Base-by-base conservation (phyloP, 208 protist genomes). In the Lotmaria passim region DNA sequence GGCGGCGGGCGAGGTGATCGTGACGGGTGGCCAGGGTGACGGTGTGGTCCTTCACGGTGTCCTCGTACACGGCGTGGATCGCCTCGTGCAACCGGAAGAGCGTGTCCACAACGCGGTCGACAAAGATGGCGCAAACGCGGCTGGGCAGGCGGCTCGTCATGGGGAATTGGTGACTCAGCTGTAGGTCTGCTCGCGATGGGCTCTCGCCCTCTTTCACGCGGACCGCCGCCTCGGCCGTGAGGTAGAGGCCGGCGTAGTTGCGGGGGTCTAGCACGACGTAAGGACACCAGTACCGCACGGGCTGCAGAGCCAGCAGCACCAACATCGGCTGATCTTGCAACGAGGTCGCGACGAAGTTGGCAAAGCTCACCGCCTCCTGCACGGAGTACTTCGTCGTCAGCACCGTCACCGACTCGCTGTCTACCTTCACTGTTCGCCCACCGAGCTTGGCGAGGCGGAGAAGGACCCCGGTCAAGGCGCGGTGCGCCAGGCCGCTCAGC, bases 251-350 rank as follows among this genome's bases (percentile, higher is more conserved):
- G 0, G 77, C 84, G 74, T 81, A 86, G 78, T 95, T 81, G 24
- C 78, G 79, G n/a, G 76, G 66, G 57, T 93, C 87, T 44, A 94
- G 70, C 36, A 93, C 69, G 23, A 91, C 41, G 47, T 89, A 80
- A 7, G 90, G 88, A 52, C 87, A 85, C 87, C 87, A 94, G 74
- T 88, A 97, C 15, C 90, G 86, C 44, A 87, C 68, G 21, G 90
- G 84, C 48, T 88, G 83, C 21, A 95, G 75, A 1, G 89, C 78
- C 12, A 97, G 82, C 34, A 94, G 80, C n/a, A 87, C 69, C 59
- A 97, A 60, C 89, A 97, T 93, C n/a, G 93, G 90, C 69, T 97
- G 87, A 58, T 94, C 93, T 62, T 94, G 78, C 28, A 94, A 57
- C 26, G 87, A 92, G 34, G 67, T 81, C 28, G 85, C 79, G n/a